Evolutionary conservation across 1,284 basidiomycete genomes (phyloP), one percentile per base, ranked within the genome.

Genomic region (Ceratobasidium sp.): DNA sequence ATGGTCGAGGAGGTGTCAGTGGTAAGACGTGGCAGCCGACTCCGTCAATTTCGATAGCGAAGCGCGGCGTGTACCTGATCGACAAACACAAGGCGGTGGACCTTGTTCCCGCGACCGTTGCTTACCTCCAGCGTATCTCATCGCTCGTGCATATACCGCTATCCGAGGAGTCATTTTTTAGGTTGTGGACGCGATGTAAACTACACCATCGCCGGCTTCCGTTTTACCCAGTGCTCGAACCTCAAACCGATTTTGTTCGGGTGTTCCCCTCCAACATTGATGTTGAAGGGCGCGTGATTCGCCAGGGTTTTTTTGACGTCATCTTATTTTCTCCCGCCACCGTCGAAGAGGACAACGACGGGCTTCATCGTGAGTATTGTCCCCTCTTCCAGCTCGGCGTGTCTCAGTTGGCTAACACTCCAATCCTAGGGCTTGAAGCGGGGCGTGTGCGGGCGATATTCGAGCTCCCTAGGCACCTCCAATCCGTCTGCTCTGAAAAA

Each of bases 21-120:
- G n/a, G n/a, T n/a, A n/a, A n/a, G n/a, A n/a, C 16, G 10, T 70
- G 69, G 69, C 55, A 48, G 18, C 55, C 41, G n/a, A 16, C 69
- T 27, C 57, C 38, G 23, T 33, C 41, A 5, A 18, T 73, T 20
- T 10, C 1, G 18, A 52, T 73, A 14, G 70, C 70, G 10, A 73
- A 73, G 57, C 35, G 57, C 55, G 70, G 23, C n/a, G 6, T 57
- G 33, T 73, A 46, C 57, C 41, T 73, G 2, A 50, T 50, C 20
- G 16, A 62, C 16, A 57, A 33, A 48, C 70, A 62, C 35, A 20
- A 33, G 27, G 57, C 57, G 0, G 38, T 14, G 16, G 27, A 65
- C 30, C n/a, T 73, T 20, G 48, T 65, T 10, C 14, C 44, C 10
- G 59, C 59, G 0, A 50, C 59, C 3, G 16, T 6, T 23, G 18